phyloP scores from a whole-genome alignment of 2,329 filamentous ascomycete species.

The Botrytis medusae region DNA sequence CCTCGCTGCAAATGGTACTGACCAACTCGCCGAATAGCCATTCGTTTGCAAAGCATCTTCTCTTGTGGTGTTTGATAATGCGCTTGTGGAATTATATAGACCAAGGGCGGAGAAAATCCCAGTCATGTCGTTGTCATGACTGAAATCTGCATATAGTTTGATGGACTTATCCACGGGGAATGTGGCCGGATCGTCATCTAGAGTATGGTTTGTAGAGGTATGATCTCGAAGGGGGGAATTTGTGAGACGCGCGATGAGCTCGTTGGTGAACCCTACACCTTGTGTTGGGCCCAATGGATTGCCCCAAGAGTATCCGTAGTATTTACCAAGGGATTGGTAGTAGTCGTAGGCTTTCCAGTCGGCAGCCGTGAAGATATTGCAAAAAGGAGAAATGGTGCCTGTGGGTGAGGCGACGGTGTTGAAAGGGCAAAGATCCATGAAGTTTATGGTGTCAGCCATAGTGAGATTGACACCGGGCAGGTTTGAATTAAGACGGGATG shows the following conservation, averaged over 20 bases:
- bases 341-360: constrained; percentile 85
- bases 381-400: constrained; percentile 67
- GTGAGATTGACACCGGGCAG: constrained; percentile 68
- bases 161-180: constrained; percentile 66
- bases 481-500: constrained; percentile 65
- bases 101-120: constrained; percentile 75
- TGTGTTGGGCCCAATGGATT: constrained; percentile 79
- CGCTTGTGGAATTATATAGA: constrained; percentile 66
- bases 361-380: constrained; percentile 65
- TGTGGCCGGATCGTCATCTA: constrained; percentile 64
- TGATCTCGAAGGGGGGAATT: constrained; percentile 65
- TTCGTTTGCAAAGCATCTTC: constrained; percentile 53
- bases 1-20: constrained; percentile 77
- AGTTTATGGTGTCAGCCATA: constrained; percentile 58
- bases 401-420: constrained; percentile 67
- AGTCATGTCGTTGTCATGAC: constrained; percentile 86
- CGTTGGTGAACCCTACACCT: constrained; percentile 84
- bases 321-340: constrained; percentile 76
- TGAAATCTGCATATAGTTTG: constrained; percentile 82
- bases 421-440: constrained; percentile 92
- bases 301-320: constrained; percentile 76
- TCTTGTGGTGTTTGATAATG: constrained; percentile 53
- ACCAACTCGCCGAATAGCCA: constrained; percentile 75
- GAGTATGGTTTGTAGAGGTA: constrained; percentile 75
- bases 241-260: constrained; percentile 80